Evolutionary conservation across 208 protist genomes (phyloP).

Genomic region (Novymonas esmeraldas): DNA sequence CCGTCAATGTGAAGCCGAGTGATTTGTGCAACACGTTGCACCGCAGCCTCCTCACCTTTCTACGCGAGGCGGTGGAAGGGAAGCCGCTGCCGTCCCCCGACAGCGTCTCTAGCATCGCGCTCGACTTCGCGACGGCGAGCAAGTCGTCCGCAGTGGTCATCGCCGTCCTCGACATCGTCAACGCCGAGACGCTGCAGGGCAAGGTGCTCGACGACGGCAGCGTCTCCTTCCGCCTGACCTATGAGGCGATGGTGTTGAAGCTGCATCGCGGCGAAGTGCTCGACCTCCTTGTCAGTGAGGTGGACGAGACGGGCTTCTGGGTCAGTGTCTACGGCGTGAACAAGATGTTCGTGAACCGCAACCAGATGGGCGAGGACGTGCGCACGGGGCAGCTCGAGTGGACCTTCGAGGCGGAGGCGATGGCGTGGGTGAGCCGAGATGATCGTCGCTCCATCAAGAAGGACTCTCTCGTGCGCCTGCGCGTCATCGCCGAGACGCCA

Average conservation of each 20-base stretch:
- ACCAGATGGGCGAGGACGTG: constrained; percentile 56
- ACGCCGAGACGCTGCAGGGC: constrained; percentile 70
- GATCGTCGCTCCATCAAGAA: constrained; percentile 64
- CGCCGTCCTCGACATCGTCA: constrained; percentile 80
- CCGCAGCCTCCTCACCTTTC: constrained; percentile 64
- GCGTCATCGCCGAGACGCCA: constrained; percentile 81
- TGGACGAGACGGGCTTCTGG: constrained; percentile 79
- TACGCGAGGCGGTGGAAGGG: constrained; percentile 78
- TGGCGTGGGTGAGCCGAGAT: constrained; percentile 67
- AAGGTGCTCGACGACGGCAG: constrained; percentile 80
- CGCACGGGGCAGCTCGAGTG: constrained; percentile 36
- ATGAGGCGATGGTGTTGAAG: constrained; percentile 85
- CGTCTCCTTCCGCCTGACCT: constrained; percentile 77
- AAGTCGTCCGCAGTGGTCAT: constrained; percentile 82
- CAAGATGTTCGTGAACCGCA: constrained; percentile 75
- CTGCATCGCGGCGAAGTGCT: constrained; percentile 86
- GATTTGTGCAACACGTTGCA: constrained; percentile 68
- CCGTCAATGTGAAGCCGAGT: constrained; percentile 65
- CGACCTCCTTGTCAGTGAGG: constrained; percentile 67
- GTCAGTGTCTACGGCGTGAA: constrained; percentile 76
- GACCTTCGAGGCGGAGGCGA: constrained; percentile 69
- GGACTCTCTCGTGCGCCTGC: constrained; percentile 72
- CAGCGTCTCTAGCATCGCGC: constrained; percentile 31
- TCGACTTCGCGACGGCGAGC: constrained; percentile 34
- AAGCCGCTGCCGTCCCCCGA: constrained; percentile 63